Percentiles rank a stretch among this genome's conserved stretches.
Conservation (phyloP, 1,284 basidiomycete genomes). For the Rugosomyces carneus region DNA sequence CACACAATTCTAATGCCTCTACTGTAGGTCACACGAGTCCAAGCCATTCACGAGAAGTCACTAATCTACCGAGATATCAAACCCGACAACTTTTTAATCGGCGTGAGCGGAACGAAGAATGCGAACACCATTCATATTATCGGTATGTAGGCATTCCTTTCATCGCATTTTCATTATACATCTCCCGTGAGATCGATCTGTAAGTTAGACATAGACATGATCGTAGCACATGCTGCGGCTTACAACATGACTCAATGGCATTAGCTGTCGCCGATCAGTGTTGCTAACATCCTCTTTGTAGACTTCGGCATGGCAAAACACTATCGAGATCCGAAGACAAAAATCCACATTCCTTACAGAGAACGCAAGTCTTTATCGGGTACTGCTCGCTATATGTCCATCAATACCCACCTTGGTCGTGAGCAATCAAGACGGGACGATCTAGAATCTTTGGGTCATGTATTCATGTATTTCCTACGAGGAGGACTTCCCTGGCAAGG, state of each 20-base stretch:
- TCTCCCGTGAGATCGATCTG: neutral
- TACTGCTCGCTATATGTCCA: slow-evolving; percentile 95
- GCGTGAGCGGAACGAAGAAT: slow-evolving; percentile 82
- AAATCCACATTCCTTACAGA: slow-evolving; percentile 94
- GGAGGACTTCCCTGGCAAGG: slow-evolving; percentile 95
- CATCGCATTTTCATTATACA: neutral
- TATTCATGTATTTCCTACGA: slow-evolving; percentile 96
- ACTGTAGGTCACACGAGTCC: slow-evolving; percentile 80
- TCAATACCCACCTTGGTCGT: slow-evolving; percentile 93
- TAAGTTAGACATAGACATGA: neutral
- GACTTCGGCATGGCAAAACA: slow-evolving; percentile 99
- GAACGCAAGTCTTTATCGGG: slow-evolving; percentile 90
- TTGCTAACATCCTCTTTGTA: slow-evolving; percentile 46
- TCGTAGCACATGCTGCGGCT: neutral
- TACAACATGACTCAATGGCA: neutral
- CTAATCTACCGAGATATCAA: slow-evolving; percentile 98
- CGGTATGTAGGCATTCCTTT: slow-evolving; percentile 38
- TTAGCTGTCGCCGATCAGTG: neutral
- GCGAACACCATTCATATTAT: slow-evolving; percentile 90
- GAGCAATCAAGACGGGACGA: slow-evolving; percentile 95
- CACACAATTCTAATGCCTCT: no score
- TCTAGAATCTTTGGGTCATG: slow-evolving; percentile 91
- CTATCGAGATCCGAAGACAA: slow-evolving; percentile 94
- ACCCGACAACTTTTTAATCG: slow-evolving; percentile 95
- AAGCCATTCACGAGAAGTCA: slow-evolving; percentile 96